phyloP scores from a whole-genome alignment of 2,329 filamentous ascomycete genomes.

The Pseudocercospora fijiensis region DNA sequence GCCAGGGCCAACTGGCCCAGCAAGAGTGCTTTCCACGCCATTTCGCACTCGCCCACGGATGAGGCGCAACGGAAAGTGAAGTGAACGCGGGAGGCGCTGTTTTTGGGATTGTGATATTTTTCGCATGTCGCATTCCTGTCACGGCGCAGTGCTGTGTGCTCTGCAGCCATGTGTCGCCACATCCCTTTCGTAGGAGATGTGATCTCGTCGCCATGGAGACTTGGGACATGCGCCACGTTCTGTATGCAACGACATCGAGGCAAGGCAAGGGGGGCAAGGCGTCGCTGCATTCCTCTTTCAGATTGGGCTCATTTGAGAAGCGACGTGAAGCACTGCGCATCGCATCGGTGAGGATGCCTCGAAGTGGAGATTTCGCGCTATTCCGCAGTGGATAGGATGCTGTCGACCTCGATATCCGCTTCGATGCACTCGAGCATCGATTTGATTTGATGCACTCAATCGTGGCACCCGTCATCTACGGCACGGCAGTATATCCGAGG shows the following conservation, averaged over 20 bases:
- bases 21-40: slow-evolving; percentile 15
- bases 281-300: too few species aligned
- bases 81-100: not conserved
- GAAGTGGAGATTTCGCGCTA: too few species aligned
- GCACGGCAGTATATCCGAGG: too few species aligned
- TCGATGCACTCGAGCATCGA: too few species aligned
- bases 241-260: not conserved
- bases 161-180: not conserved
- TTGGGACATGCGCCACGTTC: not conserved
- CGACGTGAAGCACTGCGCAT: not conserved
- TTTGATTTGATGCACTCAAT: too few species aligned
- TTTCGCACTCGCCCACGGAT: not conserved
- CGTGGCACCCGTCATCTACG: too few species aligned
- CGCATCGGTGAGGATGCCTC: not conserved
- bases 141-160: not conserved
- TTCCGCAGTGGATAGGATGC: too few species aligned
- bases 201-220: not conserved
- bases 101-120: not conserved
- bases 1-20: slow-evolving; percentile 12
- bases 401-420: too few species aligned
- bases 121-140: not conserved
- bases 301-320: too few species aligned
- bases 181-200: not conserved
- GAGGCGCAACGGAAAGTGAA: not conserved
- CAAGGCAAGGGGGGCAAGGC: not conserved